A percentile compares a stretch with the other conserved stretches of the same genome.
Evolutionary conservation across 202 grass and related monocot species (phyloP).

Genomic region (Eragrostis tef): DNA sequence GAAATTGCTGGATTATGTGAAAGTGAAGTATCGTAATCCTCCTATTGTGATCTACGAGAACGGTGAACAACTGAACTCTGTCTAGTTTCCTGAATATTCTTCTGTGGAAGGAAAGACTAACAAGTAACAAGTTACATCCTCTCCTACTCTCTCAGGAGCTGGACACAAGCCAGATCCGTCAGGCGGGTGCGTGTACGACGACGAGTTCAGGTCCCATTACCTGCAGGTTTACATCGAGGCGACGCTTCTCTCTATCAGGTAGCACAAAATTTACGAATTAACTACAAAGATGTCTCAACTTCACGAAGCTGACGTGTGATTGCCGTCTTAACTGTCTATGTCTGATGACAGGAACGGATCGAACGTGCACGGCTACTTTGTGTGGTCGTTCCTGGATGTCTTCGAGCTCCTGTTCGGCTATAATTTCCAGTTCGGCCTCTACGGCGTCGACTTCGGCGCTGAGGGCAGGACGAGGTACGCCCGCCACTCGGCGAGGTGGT

Average conservation of each 20-base stretch:
- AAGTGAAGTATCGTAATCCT: neutral
- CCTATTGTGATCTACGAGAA: slow-evolving; percentile 1
- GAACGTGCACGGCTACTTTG: neutral
- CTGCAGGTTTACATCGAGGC: slow-evolving; percentile 5
- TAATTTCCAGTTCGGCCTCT: neutral
- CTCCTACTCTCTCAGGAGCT: neutral
- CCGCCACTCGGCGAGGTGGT: neutral
- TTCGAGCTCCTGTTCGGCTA: neutral
- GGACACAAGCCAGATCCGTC: neutral
- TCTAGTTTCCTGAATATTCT: neutral
- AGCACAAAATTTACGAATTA: neutral
- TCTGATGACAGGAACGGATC: neutral
- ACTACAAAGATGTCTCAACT: neutral
- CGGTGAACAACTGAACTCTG: neutral
- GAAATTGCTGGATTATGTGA: neutral
- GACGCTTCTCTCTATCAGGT: neutral
- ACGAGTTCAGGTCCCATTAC: neutral
- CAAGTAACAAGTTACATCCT: neutral
- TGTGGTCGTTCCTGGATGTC: neutral
- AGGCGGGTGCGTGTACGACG: neutral
- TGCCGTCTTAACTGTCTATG: neutral
- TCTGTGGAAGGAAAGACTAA: neutral
- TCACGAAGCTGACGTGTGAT: neutral
- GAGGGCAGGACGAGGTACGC: neutral
- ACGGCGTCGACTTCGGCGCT: neutral